These are phyloP conservation scores for Citrus maxima DNA, from an alignment of 345 rosid species.

Conservation along the genomic window DNA sequence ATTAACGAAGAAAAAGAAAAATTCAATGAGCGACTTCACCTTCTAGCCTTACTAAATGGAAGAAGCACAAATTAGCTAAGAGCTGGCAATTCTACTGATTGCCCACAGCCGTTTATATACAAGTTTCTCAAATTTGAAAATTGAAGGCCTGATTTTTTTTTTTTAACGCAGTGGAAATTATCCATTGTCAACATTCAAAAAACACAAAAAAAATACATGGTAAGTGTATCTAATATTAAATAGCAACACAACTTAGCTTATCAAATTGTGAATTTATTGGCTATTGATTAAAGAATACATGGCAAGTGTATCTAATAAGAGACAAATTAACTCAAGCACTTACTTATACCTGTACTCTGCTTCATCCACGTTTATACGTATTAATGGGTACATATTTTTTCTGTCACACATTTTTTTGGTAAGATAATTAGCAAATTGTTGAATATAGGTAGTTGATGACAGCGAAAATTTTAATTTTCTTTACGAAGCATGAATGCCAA, in stretches of 20 bases:
- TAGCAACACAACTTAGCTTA: conserved; percentile 1
- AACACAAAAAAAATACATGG: background rate
- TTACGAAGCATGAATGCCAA: too few species aligned
- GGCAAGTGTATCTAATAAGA: background rate
- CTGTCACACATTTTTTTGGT: background rate
- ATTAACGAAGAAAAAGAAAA: background rate
- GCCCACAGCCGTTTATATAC: background rate
- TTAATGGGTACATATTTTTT: too few species aligned
- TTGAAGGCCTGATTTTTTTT: background rate
- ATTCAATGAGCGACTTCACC: background rate
- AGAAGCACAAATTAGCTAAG: background rate
- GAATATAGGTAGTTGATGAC: background rate
- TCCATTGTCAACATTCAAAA: background rate
- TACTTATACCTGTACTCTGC: background rate
- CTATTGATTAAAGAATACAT: background rate
- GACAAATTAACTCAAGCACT: background rate
- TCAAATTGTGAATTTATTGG: background rate
- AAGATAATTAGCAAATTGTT: background rate
- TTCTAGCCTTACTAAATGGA: background rate
- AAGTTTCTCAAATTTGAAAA: background rate
- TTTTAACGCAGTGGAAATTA: background rate
- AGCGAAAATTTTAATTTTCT: too few species aligned
- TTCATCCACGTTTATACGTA: too few species aligned
- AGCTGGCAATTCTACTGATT: background rate
- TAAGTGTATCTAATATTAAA: background rate